A percentile compares a stretch with the other conserved stretches of the same genome.
phyloP scores from a whole-genome alignment of 306 rosid species.

The Begonia fuchsioides region DNA sequence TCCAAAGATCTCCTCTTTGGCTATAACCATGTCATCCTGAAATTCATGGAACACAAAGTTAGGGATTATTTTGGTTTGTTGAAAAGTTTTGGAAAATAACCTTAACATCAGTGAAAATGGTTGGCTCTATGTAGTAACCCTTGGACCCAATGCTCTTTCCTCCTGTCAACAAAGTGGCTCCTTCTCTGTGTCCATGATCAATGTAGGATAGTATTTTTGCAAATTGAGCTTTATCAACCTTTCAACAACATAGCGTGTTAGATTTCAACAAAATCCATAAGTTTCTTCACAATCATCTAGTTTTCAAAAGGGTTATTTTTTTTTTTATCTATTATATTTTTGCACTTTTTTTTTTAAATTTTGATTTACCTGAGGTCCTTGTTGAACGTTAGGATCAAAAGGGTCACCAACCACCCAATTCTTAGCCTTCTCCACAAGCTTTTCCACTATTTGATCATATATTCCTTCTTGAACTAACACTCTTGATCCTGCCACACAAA shows the following conservation, averaged over 20 bases:
- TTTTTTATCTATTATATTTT: background rate
- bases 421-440: conserved; percentile 42
- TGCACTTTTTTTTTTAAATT: background rate
- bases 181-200: conserved; percentile 73
- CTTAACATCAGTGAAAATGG: conserved; percentile 66
- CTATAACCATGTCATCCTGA: conserved; percentile 68
- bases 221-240: conserved; percentile 67
- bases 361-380: conserved; percentile 57
- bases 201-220: conserved; percentile 55
- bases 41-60: too few relatives aligned
- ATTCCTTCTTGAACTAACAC: conserved; percentile 79
- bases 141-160: conserved; percentile 49
- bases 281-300: too few relatives aligned
- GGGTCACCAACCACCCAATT: conserved; percentile 84
- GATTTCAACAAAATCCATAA: too few relatives aligned
- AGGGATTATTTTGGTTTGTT: too few relatives aligned
- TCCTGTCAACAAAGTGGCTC: conserved; percentile 74
- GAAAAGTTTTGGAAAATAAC: conserved; percentile 10
- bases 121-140: conserved; percentile 81
- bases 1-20: conserved; percentile 69
- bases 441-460: conserved; percentile 59
- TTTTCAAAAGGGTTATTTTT: too few relatives aligned
- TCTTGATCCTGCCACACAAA: conserved; percentile 67
- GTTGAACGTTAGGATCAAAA: conserved; percentile 57
- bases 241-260: background rate